Base-by-base conservation (phyloP, 2,329 filamentous ascomycete species). In the Alternaria sp. region DNA sequence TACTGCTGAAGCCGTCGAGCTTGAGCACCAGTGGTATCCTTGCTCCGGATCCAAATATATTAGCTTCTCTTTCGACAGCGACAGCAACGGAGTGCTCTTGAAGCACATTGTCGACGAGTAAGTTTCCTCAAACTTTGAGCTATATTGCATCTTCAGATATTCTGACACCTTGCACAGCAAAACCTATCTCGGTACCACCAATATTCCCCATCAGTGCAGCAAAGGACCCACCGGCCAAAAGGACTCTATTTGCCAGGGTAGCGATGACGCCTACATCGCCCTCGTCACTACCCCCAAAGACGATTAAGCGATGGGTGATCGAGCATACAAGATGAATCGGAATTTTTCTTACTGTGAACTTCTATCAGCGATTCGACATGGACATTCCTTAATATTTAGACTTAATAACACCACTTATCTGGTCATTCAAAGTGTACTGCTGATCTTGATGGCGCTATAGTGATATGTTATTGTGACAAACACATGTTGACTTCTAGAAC, bases 161-260 rank as follows among this genome's bases (percentile, higher is more conserved):
- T n/a, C 52, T 59, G 54, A 63, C 45, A 36, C 13, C 29, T 28
- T 26, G 8, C 10, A 28, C 33, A 66, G 63, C 7, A 54, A 62
- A 48, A 51, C 62, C 29, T 54, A 49, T 2, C 37, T 61, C 26
- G 67, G 41, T 48, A 68, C 67, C 13, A 53, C 62, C 23, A 60
- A 59, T n/a, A 21, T 64, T 0, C 63, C 61, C 34, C 54, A 54
- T 45, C 37, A 58, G 45, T 69, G 67, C 57, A 63, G 52, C 48
- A 59, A 55, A 11, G 67, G 65, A 11, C 62, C 60, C 10, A 51
- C 45, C 24, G 60, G 63, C 2, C 42, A 87, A 24, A 81, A 88
- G 60, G 82, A 85, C 48, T 83, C 94, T 72, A 92, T 97, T 70
- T 82, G 90, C 66, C 85, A 88, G 44, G 93, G 93, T 65, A 84